Evolutionary conservation across 306 rosid genomes (phyloP).

Genomic region (Oemleria cerasiformis): DNA sequence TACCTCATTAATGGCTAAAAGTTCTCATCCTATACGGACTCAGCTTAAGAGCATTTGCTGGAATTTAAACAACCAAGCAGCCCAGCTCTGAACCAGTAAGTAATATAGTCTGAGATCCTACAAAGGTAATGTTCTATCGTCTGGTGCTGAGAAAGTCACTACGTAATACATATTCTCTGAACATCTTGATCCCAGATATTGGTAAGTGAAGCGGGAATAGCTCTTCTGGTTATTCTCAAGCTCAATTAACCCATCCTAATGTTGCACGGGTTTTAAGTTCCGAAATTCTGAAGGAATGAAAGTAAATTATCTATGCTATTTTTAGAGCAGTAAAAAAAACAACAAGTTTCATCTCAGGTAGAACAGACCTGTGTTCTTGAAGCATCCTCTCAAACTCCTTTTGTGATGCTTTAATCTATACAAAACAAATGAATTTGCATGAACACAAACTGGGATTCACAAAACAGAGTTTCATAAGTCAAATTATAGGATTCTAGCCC

Average conservation of each 20-base stretch:
- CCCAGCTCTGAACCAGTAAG: background rate
- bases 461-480: background rate
- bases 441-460: background rate
- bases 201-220: background rate
- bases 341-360: slow-evolving; percentile 26
- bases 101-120: background rate
- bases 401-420: slow-evolving; percentile 73
- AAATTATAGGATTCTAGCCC: background rate
- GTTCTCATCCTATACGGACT: background rate
- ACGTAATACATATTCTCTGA: background rate
- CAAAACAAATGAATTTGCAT: slow-evolving; percentile 15
- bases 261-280: background rate
- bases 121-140: background rate
- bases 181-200: background rate
- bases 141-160: background rate
- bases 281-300: background rate
- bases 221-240: background rate
- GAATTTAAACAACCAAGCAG: background rate
- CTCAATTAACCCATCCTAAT: background rate
- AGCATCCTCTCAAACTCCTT: slow-evolving; percentile 87
- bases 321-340: slow-evolving; percentile 13
- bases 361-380: slow-evolving; percentile 72
- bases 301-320: too few species aligned
- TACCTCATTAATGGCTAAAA: background rate
- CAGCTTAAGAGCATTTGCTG: background rate